Percentiles rank a stretch among this genome's conserved stretches.
These are phyloP conservation scores for Fraxinus americana DNA, from an alignment of 257 asterid species.

Conservation along the genomic window DNA sequence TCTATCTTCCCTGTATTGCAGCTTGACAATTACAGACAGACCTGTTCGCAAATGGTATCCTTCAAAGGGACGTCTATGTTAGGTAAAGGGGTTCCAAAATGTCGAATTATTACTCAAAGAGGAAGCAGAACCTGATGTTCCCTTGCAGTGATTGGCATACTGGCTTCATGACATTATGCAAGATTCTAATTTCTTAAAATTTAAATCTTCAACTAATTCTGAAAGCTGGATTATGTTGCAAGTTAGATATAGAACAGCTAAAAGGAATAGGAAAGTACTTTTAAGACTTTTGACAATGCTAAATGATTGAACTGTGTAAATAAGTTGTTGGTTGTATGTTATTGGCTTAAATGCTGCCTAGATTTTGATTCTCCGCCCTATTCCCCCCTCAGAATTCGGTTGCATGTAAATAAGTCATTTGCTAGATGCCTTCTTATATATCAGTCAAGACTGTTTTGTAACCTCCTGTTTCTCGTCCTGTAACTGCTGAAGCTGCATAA, in stretches of 20 bases:
- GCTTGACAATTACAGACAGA: constrained; percentile 66
- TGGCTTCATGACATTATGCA: constrained; percentile 32
- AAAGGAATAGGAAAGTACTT: not conserved
- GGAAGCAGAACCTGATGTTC: constrained; percentile 39
- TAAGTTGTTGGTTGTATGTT: not conserved
- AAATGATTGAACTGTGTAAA: not conserved
- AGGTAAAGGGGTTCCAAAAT: constrained; percentile 71
- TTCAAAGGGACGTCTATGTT: constrained; percentile 90
- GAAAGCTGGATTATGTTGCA: not conserved
- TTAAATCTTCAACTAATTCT: not conserved
- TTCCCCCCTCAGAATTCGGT: not conserved
- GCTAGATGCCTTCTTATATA: not conserved
- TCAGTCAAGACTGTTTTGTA: not conserved
- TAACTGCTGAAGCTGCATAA: not conserved
- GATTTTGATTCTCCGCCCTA: not conserved
- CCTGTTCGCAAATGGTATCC: constrained; percentile 86
- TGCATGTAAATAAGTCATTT: not conserved
- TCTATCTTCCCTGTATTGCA: constrained; percentile 41
- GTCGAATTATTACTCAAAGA: constrained; percentile 56
- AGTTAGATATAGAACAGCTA: not conserved
- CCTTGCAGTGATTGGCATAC: constrained; percentile 31
- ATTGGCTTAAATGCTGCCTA: not conserved
- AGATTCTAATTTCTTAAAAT: constrained; percentile 15
- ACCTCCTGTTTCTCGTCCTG: not conserved
- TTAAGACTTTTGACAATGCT: not conserved